Evolutionary conservation across 1,284 basidiomycete species (phyloP), one percentile per base, ranked within the genome.

Genomic region (Leccinum insigne): DNA sequence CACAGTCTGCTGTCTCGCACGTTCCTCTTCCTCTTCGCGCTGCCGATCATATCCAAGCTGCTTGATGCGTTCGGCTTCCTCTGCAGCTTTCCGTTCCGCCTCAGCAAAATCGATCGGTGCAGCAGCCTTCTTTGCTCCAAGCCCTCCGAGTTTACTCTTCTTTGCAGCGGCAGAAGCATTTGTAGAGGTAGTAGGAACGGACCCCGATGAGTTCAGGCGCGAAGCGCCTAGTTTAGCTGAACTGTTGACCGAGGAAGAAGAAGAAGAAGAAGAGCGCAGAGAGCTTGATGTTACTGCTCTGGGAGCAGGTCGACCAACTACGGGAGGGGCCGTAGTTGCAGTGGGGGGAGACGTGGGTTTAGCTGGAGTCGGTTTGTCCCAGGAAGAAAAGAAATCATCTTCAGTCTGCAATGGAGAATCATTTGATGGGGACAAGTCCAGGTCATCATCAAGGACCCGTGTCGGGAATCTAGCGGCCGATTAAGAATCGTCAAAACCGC

Each of bases 341-440:
- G 86, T 81, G 9, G 83, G 71, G 2, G 85, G 78, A 6, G 87
- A 76, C 2, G 83, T 73, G 3, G 85, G 70, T 68, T 86, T 89
- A 6, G 86, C 84, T 1, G 84, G 81, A 11, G 85, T 79, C 2
- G 93, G 90, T 75, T 96, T 96, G 70, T 97, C 95, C 95, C 96
- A 99, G 40, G 93, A 92, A 63, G 94, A 90, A 80, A 99, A 99
- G 78, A 99, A 99, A 78, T 99, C 96, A 14, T 93, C 92, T 2
- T 85, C 88, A 10, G 80, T 82, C 56, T 83, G 83, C 5, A 79
- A 77, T 0, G 80, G 74, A 21, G 73, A 72, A 21, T 79, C 73
- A 5, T 78, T 70, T 4, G 80, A 70, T 21, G 80, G 69, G 3
- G 79, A 64, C 1, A 83, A 73, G 16, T 88, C 88, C 40, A 89